Evolutionary conservation across 1,284 basidiomycete species (phyloP).

Genomic region (Puccinia coronata): DNA sequence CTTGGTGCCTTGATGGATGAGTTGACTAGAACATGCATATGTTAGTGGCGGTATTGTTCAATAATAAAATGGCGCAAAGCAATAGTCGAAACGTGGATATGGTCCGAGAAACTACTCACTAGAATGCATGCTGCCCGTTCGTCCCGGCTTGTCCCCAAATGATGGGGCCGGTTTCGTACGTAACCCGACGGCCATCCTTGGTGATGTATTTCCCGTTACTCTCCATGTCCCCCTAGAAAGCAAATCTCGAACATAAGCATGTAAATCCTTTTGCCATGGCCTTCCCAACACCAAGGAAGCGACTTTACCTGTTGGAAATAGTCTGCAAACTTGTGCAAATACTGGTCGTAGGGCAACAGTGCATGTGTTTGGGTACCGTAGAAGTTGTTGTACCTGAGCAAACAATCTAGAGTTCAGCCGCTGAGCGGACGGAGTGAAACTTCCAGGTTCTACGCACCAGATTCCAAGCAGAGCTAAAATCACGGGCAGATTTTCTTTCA

Average conservation of each 20-base stretch:
- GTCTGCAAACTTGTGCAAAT: conserved; percentile 97
- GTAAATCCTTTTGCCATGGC: background rate
- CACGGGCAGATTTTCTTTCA: conserved; percentile 90
- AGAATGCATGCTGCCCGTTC: conserved; percentile 65
- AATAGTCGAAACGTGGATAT: conserved; percentile 60
- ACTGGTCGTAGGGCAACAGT: conserved; percentile 95
- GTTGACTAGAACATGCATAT: conserved; percentile 50
- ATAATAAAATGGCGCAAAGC: too few relatives aligned
- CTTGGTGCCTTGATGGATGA: conserved; percentile 55
- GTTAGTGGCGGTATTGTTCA: conserved; percentile 72
- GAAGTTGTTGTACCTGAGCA: conserved; percentile 45
- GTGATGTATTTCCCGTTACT: conserved; percentile 97
- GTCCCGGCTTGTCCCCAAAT: conserved; percentile 98
- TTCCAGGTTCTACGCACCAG: conserved; percentile 78
- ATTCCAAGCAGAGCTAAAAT: conserved; percentile 86
- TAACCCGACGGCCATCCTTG: conserved; percentile 84
- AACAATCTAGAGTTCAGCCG: background rate
- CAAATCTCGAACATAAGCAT: background rate
- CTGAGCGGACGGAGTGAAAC: background rate
- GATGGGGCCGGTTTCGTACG: conserved; percentile 97
- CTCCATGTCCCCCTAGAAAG: conserved; percentile 85
- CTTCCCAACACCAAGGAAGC: background rate
- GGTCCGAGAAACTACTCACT: background rate
- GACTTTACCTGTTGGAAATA: conserved; percentile 90
- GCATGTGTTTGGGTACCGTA: conserved; percentile 82